Percentiles rank a stretch among this genome's conserved stretches.
phyloP scores from a whole-genome alignment of 2,329 filamentous ascomycete species.

The Epichloe sp. region DNA sequence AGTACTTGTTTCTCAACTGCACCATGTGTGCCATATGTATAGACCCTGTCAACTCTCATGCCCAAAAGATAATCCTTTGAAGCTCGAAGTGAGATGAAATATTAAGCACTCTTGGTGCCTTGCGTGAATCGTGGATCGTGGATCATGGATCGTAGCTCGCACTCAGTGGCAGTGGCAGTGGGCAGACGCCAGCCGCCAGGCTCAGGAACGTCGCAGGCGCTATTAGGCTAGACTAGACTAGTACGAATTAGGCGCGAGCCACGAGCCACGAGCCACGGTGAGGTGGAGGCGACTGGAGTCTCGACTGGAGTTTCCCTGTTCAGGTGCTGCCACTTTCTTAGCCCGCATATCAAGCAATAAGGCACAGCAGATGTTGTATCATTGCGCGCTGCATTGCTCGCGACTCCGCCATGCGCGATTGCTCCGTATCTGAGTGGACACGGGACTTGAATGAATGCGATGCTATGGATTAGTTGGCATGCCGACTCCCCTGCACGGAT shows the following conservation, averaged over 20 bases:
- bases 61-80: no score
- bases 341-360: no score
- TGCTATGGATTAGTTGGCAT: no score
- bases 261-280: not conserved
- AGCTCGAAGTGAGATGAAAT: no score
- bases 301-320: not conserved
- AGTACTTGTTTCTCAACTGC: no score
- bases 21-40: no score
- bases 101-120: no score
- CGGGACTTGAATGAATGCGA: no score
- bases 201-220: conserved; percentile 9
- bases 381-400: not conserved
- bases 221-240: not conserved
- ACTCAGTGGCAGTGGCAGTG: not conserved
- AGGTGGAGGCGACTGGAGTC: not conserved
- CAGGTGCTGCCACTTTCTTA: not conserved
- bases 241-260: not conserved
- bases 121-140: not conserved
- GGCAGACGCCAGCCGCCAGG: conserved; percentile 1
- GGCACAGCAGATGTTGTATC: no score
- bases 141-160: not conserved
- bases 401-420: not conserved
- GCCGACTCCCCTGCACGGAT: no score
- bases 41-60: no score
- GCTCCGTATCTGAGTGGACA: not conserved